These are phyloP conservation scores for Myxozyma mucilagina DNA, from an alignment of 805 yeast genomes.

Conservation along the genomic window DNA sequence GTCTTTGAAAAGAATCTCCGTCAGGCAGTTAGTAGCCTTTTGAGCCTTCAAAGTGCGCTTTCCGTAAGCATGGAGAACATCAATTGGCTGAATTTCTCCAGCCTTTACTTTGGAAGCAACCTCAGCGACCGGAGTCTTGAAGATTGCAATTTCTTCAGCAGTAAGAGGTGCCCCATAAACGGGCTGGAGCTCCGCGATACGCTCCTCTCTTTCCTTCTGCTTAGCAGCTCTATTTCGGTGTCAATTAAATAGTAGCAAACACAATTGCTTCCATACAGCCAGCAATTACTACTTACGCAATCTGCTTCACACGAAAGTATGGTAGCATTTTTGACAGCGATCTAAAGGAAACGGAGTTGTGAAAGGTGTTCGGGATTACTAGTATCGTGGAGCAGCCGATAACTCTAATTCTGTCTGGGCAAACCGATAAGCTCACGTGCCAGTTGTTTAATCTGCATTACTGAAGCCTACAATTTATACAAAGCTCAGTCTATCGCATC, in stretches of 20 bases:
- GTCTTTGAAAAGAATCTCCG: slow-evolving; percentile 64
- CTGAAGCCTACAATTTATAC: not conserved
- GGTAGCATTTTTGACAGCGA: not conserved
- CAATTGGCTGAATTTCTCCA: slow-evolving; percentile 51
- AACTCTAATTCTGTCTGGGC: not conserved
- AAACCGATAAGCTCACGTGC: not conserved
- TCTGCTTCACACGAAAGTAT: slow-evolving; percentile 14
- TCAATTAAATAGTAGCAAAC: not conserved
- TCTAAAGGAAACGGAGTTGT: not conserved
- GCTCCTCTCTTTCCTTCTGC: slow-evolving; percentile 40
- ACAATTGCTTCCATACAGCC: not conserved
- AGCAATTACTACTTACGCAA: slow-evolving; percentile 7
- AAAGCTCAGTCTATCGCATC: not conserved
- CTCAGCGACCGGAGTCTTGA: slow-evolving; percentile 46
- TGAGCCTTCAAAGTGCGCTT: slow-evolving; percentile 67
- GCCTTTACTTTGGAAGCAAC: slow-evolving; percentile 49
- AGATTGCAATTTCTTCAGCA: slow-evolving; percentile 40
- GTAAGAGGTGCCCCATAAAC: slow-evolving; percentile 46
- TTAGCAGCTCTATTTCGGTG: slow-evolving; percentile 31
- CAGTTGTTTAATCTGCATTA: not conserved
- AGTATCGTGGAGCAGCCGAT: not conserved
- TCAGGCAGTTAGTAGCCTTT: slow-evolving; percentile 54
- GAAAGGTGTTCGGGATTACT: not conserved
- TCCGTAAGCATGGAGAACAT: slow-evolving; percentile 61
- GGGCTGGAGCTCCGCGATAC: slow-evolving; percentile 40